Percentiles rank a stretch among this genome's conserved stretches.
These are phyloP conservation scores for Colletotrichum camelliae DNA, from an alignment of 2,329 filamentous ascomycete genomes.

Conservation along the genomic window DNA sequence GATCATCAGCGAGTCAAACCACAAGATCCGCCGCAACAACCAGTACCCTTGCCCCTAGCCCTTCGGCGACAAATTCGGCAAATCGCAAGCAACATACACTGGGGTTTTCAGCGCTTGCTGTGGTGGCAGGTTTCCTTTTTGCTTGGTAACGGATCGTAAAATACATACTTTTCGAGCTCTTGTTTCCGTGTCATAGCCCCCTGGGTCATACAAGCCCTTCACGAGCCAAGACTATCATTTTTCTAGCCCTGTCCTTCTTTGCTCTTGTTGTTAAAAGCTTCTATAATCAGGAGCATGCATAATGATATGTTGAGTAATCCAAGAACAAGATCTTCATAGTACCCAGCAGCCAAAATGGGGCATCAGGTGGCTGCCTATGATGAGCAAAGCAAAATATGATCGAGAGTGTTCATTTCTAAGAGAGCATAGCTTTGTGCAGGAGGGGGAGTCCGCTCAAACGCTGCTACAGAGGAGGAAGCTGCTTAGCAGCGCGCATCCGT, in stretches of 20 bases:
- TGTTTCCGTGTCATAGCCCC: not conserved
- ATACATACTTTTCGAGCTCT: not conserved
- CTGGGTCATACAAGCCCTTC: not conserved
- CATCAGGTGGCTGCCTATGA: not conserved
- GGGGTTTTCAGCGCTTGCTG: not conserved
- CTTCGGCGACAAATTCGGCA: not conserved
- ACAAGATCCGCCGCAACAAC: not conserved
- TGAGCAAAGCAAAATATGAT: not conserved
- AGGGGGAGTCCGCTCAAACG: accelerated
- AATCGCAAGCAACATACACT: not conserved
- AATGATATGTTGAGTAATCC: accelerated
- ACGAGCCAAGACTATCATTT: not conserved
- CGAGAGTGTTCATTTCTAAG: not conserved
- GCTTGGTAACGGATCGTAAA: not conserved
- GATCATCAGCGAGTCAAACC: not conserved
- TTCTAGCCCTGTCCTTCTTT: too few species aligned
- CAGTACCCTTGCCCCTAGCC: not conserved
- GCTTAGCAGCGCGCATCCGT: conserved; percentile 20
- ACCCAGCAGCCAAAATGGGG: too few species aligned
- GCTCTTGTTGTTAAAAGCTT: too few species aligned
- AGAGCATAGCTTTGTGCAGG: accelerated
- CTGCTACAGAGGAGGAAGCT: conserved; percentile 5
- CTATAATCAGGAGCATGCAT: not conserved
- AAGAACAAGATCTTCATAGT: not conserved
- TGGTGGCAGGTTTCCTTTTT: not conserved